A percentile compares a stretch with the other conserved stretches of the same genome.
phyloP scores from a whole-genome alignment of 352 stramenopile species.

The Globisporangium echinulatum region DNA sequence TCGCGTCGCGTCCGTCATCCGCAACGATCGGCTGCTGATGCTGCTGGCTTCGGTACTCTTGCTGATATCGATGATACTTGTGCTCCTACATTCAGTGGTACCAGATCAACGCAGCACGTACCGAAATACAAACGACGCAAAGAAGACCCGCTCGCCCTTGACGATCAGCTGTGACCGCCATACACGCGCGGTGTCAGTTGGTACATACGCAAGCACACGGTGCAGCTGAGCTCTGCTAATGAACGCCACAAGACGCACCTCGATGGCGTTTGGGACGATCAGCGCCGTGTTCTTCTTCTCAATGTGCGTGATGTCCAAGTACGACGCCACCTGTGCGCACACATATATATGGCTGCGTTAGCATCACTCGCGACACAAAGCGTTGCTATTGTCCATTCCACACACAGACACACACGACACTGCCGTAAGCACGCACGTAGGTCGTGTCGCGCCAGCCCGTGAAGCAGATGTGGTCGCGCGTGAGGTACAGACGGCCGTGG shows the following conservation, averaged over 20 bases:
- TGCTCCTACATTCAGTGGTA: no score
- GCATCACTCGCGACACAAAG: no score
- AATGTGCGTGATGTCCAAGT: slow-evolving; percentile 61
- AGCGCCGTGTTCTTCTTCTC: slow-evolving; percentile 85
- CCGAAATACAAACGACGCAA: slow-evolving; percentile 82
- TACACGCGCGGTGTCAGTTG: not conserved
- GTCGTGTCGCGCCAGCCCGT: slow-evolving; percentile 75
- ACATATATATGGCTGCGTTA: not conserved
- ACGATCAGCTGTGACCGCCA: slow-evolving; percentile 38
- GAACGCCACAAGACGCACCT: slow-evolving; percentile 30
- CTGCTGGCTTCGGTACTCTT: no score
- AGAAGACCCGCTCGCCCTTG: slow-evolving; percentile 68
- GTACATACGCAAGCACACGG: no score
- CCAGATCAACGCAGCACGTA: slow-evolving; percentile 11
- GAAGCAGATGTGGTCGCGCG: slow-evolving; percentile 70
- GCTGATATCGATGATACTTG: no score
- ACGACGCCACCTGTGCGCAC: slow-evolving; percentile 44
- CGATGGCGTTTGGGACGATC: slow-evolving; percentile 82
- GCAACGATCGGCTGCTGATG: no score
- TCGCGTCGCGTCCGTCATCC: no score
- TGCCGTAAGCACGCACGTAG: slow-evolving; percentile 36
- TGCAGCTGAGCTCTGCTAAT: no score
- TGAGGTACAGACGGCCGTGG: slow-evolving; percentile 77
- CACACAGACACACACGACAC: not conserved
- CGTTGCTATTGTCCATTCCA: no score